Base-by-base conservation (phyloP, 1,284 basidiomycete species). In the Ceratobasidium sp. region DNA sequence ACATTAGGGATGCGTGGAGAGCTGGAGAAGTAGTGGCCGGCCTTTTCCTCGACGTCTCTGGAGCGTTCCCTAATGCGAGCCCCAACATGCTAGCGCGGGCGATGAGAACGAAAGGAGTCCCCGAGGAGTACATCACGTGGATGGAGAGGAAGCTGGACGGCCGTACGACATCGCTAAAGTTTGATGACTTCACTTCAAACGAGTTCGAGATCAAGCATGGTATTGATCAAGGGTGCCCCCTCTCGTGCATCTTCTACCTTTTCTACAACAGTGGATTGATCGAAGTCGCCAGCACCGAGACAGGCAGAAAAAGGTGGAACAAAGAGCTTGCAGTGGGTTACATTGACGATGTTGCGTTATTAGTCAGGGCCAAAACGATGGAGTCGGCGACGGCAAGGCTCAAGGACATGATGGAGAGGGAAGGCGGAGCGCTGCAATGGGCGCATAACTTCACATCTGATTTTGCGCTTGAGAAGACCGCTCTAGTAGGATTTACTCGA, bases 191-290 rank as follows among this genome's bases (percentile, higher is more conserved):
- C 54, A 41, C 18, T 13, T 70, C 50, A 1, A 23, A 49, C 77
- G 14, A 28, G 47, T 1, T 82, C 81, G 0, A 72, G 0, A 76
- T 81, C 0, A 58, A 18, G 32, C 80, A 76, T 54, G 80, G 82
- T 0, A 77, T 82, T 1, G 78, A 79, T 44, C 82, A 83, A 44
- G 81, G 81, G 18, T 80, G 79, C 75, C 80, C 81, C 4, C 75
- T 80, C 14, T 82, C 82, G 0, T 49, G 44, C 32, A 49, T 64
- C 1, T 64, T 50, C 30, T 64, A 64, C 47, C n/a, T 64, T 11
- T 21, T 64, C 32, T 64, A 64, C 32, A 64, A 64, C 30, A 38
- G 44, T 14, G 16, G n/a, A 5, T n/a, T 50, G 30, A 4, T 64
- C 1, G 5, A 32, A 30, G 30, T 52, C 1, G 44, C 47, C 9